These are phyloP conservation scores for Puccinia sorghi DNA, from an alignment of 1,284 basidiomycete genomes.

Conservation along the genomic window DNA sequence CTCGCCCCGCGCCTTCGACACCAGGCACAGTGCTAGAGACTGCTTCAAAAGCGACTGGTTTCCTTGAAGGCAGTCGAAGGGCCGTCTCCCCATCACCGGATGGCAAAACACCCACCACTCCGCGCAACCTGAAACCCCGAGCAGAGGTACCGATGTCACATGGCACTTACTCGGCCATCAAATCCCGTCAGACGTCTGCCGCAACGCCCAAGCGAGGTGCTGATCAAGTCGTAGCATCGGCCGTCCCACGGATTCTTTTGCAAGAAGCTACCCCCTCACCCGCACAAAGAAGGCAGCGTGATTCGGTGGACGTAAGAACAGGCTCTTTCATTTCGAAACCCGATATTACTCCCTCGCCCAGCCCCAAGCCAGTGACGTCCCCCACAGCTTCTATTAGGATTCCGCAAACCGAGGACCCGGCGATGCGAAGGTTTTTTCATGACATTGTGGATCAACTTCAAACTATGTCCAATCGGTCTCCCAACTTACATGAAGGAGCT, in stretches of 20 bases:
- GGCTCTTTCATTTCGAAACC: not conserved
- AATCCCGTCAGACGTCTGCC: slow-evolving; percentile 56
- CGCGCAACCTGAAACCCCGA: slow-evolving; percentile 54
- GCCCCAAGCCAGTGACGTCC: slow-evolving; percentile 36
- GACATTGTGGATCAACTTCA: slow-evolving; percentile 78
- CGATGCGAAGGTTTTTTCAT: slow-evolving; percentile 74
- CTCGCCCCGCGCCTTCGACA: slow-evolving; percentile 38
- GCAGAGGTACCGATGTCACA: slow-evolving; percentile 55
- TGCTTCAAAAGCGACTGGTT: not conserved
- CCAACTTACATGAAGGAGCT: slow-evolving; percentile 49
- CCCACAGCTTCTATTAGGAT: slow-evolving; percentile 55
- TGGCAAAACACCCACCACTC: slow-evolving; percentile 1
- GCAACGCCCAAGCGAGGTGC: slow-evolving; percentile 53
- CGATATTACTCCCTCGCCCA: slow-evolving; percentile 54
- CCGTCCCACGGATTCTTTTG: slow-evolving; percentile 59
- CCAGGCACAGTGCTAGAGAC: slow-evolving; percentile 7
- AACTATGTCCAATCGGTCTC: slow-evolving; percentile 65
- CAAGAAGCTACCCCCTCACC: slow-evolving; percentile 60
- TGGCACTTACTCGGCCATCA: slow-evolving; percentile 52
- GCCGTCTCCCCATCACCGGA: not conserved
- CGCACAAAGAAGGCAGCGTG: slow-evolving; percentile 52
- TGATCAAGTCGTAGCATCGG: slow-evolving; percentile 54
- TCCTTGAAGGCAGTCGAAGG: not conserved
- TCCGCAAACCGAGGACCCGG: slow-evolving; percentile 68
- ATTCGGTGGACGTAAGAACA: not conserved